Base-by-base conservation (phyloP, 2,329 filamentous ascomycete species). In the Trichoderma arundinaceum region DNA sequence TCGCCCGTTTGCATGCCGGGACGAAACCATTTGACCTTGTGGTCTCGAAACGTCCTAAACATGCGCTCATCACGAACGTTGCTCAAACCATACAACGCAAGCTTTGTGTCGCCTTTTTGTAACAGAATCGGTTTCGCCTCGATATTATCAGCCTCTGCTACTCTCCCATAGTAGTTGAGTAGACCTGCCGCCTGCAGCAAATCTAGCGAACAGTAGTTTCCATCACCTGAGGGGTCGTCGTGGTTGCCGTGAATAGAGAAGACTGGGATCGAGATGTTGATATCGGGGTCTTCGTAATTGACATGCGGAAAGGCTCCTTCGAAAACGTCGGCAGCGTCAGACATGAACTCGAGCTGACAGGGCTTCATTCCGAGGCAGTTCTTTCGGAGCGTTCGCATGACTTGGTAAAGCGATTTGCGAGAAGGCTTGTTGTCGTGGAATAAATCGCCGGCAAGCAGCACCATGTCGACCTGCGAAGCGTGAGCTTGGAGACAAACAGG, bases 221-320 rank as follows among this genome's bases (percentile, higher is more conserved):
- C 95, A 73, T 97, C 94, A 9, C 95, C 95, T n/a, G 94, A 96
- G 0, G 95, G 95, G 75, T 99, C 95, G 74, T 99, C 95, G 75
- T 99, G 95, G 74, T 99, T 99, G 52, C 95, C 95, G 73, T 99
- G 96, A 46, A 99, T 99, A 0, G 94, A 97, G 75, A 99, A 99
- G 33, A 99, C 93, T 0, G 95, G 95, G 64, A 98, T 97, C 1
- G 94, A 92, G 67, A 99, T 88, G 73, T 99, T 99, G 77, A 99
- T 97, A 72, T 99, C 92, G 28, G 92, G 88, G 73, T 99, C 95
- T 77, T 98, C 93, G 78, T 99, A 99, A 78, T 99, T 99, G 78
- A 97, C 94, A 76, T 97, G 91, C 57, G 92, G 90, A 74, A 97
- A 96, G 0, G 92, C 89, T 7, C 91, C 91, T 68, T 92, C 90